Evolutionary conservation across 805 yeast genomes (phyloP).

Genomic region (Cyberlindnera veronae): DNA sequence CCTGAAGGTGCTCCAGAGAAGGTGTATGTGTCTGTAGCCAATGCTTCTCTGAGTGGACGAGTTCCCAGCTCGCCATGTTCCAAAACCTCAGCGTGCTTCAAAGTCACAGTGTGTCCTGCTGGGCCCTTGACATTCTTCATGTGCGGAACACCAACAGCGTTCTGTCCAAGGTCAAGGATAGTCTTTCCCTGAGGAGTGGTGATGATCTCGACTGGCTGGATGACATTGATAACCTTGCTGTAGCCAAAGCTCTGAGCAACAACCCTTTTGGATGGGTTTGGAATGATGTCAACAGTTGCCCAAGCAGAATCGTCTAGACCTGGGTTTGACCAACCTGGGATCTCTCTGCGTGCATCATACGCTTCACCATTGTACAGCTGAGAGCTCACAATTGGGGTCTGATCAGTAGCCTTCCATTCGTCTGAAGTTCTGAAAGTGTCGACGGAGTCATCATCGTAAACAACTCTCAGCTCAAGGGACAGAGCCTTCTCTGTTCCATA

Average conservation of each 20-base stretch:
- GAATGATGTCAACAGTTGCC: constrained; percentile 8
- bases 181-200: constrained; percentile 12
- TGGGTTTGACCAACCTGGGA: constrained; percentile 12
- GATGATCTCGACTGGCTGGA: constrained; percentile 12
- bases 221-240: constrained; percentile 8
- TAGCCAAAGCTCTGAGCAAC: constrained; percentile 17
- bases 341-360: constrained; percentile 14
- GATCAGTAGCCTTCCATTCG: constrained; percentile 12
- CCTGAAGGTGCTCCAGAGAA: constrained; percentile 13
- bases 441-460: constrained; percentile 13
- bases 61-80: constrained; percentile 16
- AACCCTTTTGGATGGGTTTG: constrained; percentile 10
- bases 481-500: constrained; percentile 15
- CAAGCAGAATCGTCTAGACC: constrained; percentile 6
- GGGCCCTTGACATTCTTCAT: constrained; percentile 13
- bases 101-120: constrained; percentile 8
- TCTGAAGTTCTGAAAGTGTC: constrained; percentile 11
- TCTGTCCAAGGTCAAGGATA: constrained; percentile 17
- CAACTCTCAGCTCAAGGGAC: constrained; percentile 10
- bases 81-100: constrained; percentile 18
- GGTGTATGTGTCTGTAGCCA: constrained; percentile 11
- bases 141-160: constrained; percentile 18
- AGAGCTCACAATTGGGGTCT: constrained; percentile 15
- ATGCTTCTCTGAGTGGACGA: constrained; percentile 16
- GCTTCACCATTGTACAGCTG: constrained; percentile 18